Evolutionary conservation across 352 stramenopile species (phyloP), one percentile per base, ranked within the genome.

Genomic region (Globisporangium paddicum): DNA sequence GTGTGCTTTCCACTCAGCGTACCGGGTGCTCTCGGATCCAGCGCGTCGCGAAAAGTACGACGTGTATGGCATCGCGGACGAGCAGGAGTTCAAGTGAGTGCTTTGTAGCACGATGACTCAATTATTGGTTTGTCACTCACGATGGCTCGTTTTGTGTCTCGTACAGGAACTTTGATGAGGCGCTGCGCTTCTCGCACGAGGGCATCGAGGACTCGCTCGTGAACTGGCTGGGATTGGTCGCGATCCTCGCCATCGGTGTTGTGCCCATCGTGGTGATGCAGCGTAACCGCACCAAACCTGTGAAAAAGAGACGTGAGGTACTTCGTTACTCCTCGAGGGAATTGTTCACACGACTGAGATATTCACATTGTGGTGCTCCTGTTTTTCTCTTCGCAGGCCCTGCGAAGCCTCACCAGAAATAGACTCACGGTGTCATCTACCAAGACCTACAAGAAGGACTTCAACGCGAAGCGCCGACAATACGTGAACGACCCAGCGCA

Each of bases 301-400:
- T 83, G 52, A 88, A 87, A 71, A 87, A 86, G 55, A 72, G 77
- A 79, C 78, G 79, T 77, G 79, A 89, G 70, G 78, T 89, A 80
- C 61, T 64, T 62, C 10, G 18, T 50, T n/a, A 2, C 59, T 19
- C 28, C 28, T 32, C 28, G 28, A 7, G 6, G 28, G 28, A 32
- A 32, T 3, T 32, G 28, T 32, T 32, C 28, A 32, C 28, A 7
- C 6, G 28, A 32, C 28, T 7, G 28, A 32, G 28, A 32, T 32
- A 6, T 6, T 32, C 28, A 32, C 28, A 32, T 6, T 32, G 28
- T 32, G 28, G 30, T 16, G 38, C 14, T 37, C 16, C n/a, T 40
- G 18, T 42, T 34, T 23, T 23, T 23, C 14, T 47, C 8, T 19
- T 10, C 25, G 25, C 41, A 87, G 77, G 77, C 73, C 63, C 68